A percentile compares a stretch with the other conserved stretches of the same genome.
phyloP scores from a whole-genome alignment of 1,284 basidiomycete genomes.

The Naganishia cerealis region DNA sequence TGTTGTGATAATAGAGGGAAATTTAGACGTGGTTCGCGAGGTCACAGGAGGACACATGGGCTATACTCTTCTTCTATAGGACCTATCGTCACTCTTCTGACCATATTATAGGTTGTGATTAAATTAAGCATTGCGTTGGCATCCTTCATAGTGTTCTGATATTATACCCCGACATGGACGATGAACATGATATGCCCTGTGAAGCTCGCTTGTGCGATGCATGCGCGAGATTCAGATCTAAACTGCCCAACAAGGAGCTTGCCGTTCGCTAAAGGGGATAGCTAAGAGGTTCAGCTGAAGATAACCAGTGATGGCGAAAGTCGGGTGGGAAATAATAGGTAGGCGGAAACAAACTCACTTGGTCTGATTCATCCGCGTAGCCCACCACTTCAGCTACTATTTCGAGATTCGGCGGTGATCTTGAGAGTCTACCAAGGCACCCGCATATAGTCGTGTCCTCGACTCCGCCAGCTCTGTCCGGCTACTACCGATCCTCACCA shows the following conservation, averaged over 20 bases:
- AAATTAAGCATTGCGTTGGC: background rate
- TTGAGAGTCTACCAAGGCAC: too few relatives aligned
- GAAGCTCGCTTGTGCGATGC: too few relatives aligned
- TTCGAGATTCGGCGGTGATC: background rate
- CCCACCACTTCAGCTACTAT: too few relatives aligned
- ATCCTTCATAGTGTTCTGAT: constrained; percentile 10
- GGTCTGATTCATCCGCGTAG: background rate
- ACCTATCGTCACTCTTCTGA: background rate
- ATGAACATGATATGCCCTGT: too few relatives aligned
- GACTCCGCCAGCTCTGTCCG: too few relatives aligned
- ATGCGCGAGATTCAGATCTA: background rate
- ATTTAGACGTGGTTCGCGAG: background rate
- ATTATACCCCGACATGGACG: constrained; percentile 3
- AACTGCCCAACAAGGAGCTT: background rate
- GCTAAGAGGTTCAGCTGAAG: too few relatives aligned
- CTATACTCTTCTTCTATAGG: background rate
- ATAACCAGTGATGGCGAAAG: too few relatives aligned
- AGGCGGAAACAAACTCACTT: background rate
- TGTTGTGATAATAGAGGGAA: background rate
- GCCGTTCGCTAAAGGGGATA: too few relatives aligned
- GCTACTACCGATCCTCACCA: too few relatives aligned
- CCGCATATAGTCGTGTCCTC: too few relatives aligned
- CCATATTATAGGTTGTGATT: background rate
- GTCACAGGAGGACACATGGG: background rate
- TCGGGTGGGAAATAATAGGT: too few relatives aligned